Evolutionary conservation across 2,329 filamentous ascomycete species (phyloP).

Genomic region (Pyrenophora tritici-repentis): DNA sequence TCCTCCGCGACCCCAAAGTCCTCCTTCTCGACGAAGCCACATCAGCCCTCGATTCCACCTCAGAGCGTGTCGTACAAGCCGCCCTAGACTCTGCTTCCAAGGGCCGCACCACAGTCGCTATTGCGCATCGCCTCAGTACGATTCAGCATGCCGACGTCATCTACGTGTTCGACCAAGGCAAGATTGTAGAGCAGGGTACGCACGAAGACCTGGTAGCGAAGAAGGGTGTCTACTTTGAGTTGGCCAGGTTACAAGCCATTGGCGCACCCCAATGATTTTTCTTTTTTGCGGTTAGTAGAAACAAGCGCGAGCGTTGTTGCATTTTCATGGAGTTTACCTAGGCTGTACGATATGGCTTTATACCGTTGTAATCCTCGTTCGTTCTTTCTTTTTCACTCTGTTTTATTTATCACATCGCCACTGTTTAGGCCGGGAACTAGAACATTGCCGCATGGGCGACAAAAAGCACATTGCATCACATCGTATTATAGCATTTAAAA

Average conservation of each 20-base stretch:
- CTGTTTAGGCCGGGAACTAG: conserved; percentile 2
- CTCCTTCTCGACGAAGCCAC: conserved; percentile 56
- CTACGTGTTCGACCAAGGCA: conserved; percentile 92
- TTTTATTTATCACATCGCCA: not conserved
- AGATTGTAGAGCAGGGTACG: conserved; percentile 81
- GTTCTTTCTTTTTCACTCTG: not conserved
- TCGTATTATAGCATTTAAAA: no score
- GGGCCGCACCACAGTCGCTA: conserved; percentile 90
- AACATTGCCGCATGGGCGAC: no score
- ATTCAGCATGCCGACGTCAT: conserved; percentile 95
- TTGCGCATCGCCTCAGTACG: conserved; percentile 88
- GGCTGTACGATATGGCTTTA: not conserved
- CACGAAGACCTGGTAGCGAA: conserved; percentile 63
- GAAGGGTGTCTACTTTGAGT: conserved; percentile 49
- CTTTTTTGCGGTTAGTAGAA: not conserved
- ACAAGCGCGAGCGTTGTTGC: no score
- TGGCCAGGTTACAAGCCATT: conserved; percentile 44
- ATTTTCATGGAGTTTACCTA: not conserved
- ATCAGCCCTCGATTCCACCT: conserved; percentile 44
- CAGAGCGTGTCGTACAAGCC: conserved; percentile 77
- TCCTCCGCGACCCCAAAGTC: conserved; percentile 91
- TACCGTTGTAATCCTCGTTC: conserved; percentile 3
- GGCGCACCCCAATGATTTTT: conserved; percentile 36
- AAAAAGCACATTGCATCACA: no score
- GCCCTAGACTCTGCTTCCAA: conserved; percentile 81